These are phyloP conservation scores for Suillus fuscotomentosus DNA, from an alignment of 768 basidiomycete genomes.

Conservation along the genomic window DNA sequence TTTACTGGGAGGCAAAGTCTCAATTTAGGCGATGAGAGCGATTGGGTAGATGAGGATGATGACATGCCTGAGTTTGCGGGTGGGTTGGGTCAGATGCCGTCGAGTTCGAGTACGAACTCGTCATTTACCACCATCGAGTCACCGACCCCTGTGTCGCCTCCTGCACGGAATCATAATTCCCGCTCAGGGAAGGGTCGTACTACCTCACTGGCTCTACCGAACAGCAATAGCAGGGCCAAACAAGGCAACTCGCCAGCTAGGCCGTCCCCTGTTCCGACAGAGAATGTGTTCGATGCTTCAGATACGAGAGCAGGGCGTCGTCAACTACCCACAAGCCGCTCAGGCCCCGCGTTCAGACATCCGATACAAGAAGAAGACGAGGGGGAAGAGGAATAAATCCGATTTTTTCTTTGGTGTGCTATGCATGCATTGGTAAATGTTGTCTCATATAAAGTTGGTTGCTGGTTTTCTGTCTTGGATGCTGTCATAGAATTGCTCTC, in stretches of 20 bases:
- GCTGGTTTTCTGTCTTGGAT: constrained; percentile 12
- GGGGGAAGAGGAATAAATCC: constrained; percentile 63
- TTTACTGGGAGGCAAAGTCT: constrained; percentile 69
- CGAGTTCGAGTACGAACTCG: constrained; percentile 23
- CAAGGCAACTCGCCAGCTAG: constrained; percentile 59
- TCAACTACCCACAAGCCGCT: constrained; percentile 65
- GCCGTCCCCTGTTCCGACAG: constrained; percentile 56
- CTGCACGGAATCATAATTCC: constrained; percentile 46
- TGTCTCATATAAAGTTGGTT: constrained; percentile 7
- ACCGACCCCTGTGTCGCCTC: constrained; percentile 46
- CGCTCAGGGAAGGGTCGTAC: constrained; percentile 31
- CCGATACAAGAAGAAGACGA: constrained; percentile 87
- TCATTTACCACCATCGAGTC: constrained; percentile 31
- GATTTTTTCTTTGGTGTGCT: background rate
- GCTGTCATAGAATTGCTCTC: constrained; percentile 12
- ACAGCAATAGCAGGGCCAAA: constrained; percentile 40
- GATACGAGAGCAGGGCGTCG: constrained; percentile 59
- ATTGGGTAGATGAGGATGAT: constrained; percentile 89
- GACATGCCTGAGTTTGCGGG: constrained; percentile 71
- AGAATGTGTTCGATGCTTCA: constrained; percentile 44
- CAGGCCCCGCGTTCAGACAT: constrained; percentile 69
- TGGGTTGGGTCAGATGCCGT: constrained; percentile 64
- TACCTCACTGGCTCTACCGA: constrained; percentile 20
- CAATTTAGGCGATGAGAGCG: constrained; percentile 71
- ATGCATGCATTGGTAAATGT: background rate